Conservation (phyloP, 2,329 filamentous ascomycete species). For the Calonectria crousiana region DNA sequence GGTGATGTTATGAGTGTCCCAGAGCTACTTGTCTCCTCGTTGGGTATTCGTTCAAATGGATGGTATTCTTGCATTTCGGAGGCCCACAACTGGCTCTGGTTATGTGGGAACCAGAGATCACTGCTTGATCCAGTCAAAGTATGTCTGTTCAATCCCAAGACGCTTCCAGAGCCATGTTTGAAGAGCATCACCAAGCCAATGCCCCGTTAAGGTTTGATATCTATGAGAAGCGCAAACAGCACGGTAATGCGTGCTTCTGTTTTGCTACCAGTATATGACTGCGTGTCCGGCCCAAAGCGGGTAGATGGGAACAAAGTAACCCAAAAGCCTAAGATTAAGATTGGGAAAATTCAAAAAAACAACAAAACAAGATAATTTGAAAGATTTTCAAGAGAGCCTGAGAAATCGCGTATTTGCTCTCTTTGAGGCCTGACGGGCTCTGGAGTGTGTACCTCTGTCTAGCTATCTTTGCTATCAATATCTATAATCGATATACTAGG, state of each 20-base stretch:
- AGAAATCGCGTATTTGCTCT: background rate
- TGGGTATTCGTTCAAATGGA: background rate
- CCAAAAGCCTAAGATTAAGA: conserved; percentile 54
- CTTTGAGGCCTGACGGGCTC: background rate
- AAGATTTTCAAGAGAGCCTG: background rate
- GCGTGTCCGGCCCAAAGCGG: conserved; percentile 56
- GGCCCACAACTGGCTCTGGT: conserved; percentile 55
- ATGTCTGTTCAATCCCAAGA: conserved; percentile 58
- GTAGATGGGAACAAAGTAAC: conserved; percentile 50
- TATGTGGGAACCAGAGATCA: conserved; percentile 38
- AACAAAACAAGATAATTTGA: no score
- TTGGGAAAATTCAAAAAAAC: background rate
- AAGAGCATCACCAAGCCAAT: conserved; percentile 54
- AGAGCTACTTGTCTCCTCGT: conserved; percentile 39
- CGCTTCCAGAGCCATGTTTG: conserved; percentile 54
- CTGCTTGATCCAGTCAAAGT: conserved; percentile 40
- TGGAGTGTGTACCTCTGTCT: conserved; percentile 44
- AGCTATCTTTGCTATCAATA: conserved; percentile 52
- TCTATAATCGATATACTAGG: conserved; percentile 57
- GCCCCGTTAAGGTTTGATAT: conserved; percentile 50
- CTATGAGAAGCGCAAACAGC: conserved; percentile 59
- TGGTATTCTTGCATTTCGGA: conserved; percentile 36
- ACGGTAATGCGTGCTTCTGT: conserved; percentile 67
- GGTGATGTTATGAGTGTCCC: conserved; percentile 56
- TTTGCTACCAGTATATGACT: conserved; percentile 66